Percentiles rank a stretch among this genome's conserved stretches.
These are phyloP conservation scores for Mucor plumbeus DNA, from an alignment of 371 early-diverging fungal genomes.

Conservation along the genomic window DNA sequence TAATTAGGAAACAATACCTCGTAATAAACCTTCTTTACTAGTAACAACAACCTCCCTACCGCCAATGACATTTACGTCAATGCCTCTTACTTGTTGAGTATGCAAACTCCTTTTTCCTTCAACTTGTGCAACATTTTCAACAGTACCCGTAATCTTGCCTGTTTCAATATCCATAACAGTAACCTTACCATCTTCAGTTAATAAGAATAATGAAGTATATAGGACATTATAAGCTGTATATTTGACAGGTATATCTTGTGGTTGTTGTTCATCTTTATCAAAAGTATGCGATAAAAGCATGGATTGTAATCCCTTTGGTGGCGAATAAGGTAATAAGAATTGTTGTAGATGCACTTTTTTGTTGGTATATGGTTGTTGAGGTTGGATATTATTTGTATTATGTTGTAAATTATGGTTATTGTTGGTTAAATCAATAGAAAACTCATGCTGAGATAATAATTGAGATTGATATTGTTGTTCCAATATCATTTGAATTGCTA, in stretches of 20 bases:
- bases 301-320: conserved; percentile 31
- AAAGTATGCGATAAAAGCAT: conserved; percentile 47
- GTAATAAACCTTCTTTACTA: conserved; percentile 47
- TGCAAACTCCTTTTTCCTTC: conserved; percentile 1
- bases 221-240: conserved; percentile 56
- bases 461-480: conserved; percentile 7
- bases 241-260: conserved; percentile 40
- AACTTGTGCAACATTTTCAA: conserved; percentile 39
- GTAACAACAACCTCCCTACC: conserved; percentile 51
- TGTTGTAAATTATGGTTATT: background rate
- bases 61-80: conserved; percentile 53
- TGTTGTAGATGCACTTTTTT: background rate
- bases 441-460: conserved; percentile 9
- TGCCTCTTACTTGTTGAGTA: conserved; percentile 34
- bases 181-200: conserved; percentile 55
- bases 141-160: conserved; percentile 42
- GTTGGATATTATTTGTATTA: background rate
- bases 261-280: conserved; percentile 27
- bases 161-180: conserved; percentile 55
- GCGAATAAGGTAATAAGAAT: conserved; percentile 37
- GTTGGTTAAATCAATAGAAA: background rate
- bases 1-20: conserved; percentile 28
- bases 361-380: background rate
- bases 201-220: conserved; percentile 42
- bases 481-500: conserved; percentile 40